A percentile compares a stretch with the other conserved stretches of the same genome.
phyloP scores from a whole-genome alignment of 495 filamentous ascomycete genomes.

The Neurospora sp. region DNA sequence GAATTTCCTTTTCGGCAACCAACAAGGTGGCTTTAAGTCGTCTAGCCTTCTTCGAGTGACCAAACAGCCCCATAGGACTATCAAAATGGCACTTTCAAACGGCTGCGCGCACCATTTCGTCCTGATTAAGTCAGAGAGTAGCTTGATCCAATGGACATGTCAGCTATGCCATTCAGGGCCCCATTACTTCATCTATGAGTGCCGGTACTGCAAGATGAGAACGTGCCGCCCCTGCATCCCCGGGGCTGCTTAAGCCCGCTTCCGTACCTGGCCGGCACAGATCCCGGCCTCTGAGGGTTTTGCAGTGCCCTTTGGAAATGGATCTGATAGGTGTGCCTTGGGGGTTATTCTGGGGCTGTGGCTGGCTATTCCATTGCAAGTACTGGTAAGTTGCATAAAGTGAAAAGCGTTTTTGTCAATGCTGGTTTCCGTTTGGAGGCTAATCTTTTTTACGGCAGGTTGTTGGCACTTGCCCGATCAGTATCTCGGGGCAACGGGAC shows the following conservation, averaged over 20 bases:
- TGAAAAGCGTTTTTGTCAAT: not conserved
- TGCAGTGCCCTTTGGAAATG: not conserved
- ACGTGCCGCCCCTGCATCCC: constrained; percentile 57
- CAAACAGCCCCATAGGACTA: not conserved
- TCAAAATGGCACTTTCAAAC: constrained; percentile 49
- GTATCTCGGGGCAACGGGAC: not conserved
- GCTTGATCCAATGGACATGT: constrained; percentile 68
- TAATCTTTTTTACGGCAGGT: not conserved
- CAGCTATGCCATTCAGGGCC: constrained; percentile 67
- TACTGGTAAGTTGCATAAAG: constrained; percentile 14
- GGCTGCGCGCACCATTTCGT: constrained; percentile 62
- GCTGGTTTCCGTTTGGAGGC: not conserved
- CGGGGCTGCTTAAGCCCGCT: constrained; percentile 30
- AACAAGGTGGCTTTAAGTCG: not conserved
- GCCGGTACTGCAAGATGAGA: constrained; percentile 68
- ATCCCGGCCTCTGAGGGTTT: not conserved
- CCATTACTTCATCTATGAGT: constrained; percentile 77
- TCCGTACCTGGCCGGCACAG: constrained; percentile 1
- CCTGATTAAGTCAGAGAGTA: constrained; percentile 69
- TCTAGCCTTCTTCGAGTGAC: not conserved
- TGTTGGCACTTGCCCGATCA: not conserved
- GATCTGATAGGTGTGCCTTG: not conserved
- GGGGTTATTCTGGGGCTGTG: not conserved
- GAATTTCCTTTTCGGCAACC: not conserved
- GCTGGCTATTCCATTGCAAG: not conserved